Evolutionary conservation across 2,329 filamentous ascomycete genomes (phyloP), one percentile per base, ranked within the genome.

Genomic region (Trichophyton schoenleinii): DNA sequence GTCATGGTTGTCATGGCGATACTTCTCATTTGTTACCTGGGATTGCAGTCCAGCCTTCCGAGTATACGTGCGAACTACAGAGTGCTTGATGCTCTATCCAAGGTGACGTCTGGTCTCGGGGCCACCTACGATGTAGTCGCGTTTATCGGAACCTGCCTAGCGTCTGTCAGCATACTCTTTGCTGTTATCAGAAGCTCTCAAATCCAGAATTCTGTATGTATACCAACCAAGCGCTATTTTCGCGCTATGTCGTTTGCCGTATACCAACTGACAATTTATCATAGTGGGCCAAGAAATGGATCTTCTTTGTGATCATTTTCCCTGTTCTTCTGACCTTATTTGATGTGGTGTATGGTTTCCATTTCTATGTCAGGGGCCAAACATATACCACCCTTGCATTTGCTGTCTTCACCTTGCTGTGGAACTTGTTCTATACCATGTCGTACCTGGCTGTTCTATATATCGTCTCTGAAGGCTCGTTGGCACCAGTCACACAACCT

Each of bases 1-100:
- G 49, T 61, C 36, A 61, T 63, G 55, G 15, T 49, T 31, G 25
- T 61, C 20, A 46, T 63, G 55, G 55, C 59, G 57, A 42, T 61
- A 25, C 3, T 63, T 31, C 48, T 63, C 5, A n/a, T 60, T 15
- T 18, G 38, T 3, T 59, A 41, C 31, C 48, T 63, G n/a, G 46
- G 31, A 13, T 31, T 58, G n/a, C 18, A 13, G 13, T 20, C 55
- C 18, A 42, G 34, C 31, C 31, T 58, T 41, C 22, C 55, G 38
- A 41, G 13, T 8, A 57, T 57, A 15, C 9, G 31, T 41, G 28
- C 31, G 7, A 58, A 31, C 55, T 42, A 42, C n/a, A 38, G 34
- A 22, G 38, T 31, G 3, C 15, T 38, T 34, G 3, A 22, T 3
- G 7, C 18, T 18, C 28, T 58, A n/a, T 20, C 18, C 28, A 5